Base-by-base conservation (phyloP, 352 stramenopile genomes). In the Blastocystis sp. region DNA sequence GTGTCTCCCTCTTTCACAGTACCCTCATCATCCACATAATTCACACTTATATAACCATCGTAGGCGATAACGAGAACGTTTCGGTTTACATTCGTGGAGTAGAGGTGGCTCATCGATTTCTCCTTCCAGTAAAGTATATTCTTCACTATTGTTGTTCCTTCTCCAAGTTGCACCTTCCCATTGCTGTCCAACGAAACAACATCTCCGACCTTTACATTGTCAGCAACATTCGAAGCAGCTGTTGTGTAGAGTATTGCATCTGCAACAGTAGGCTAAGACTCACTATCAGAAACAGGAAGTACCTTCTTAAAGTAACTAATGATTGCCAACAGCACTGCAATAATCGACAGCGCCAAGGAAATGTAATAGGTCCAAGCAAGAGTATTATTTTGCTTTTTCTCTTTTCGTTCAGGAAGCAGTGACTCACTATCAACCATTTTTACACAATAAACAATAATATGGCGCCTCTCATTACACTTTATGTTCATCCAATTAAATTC, bases 61-160 rank as follows among this genome's bases (percentile, higher is more conserved):
- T 68, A 89, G 4, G 53, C 78, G 30, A 59, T 62, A 18, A 78
- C 78, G 13, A 79, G 34, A 30, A 89, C 30, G 43, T 89, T 76
- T 16, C n/a, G 26, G 1, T 54, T 54, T 24, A 89, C 20, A 41
- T 64, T 64, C 1, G 78, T 78, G 6, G 66, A 89, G 20, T 79
- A n/a, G 1, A 89, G n/a, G 16, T 76, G 63, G 7, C 37, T 59
- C 63, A 79, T 79, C 5, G 47, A 18, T n/a, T 64, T 69, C 34
- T 45, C 50, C 9, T 89, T 59, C 63, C 66, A 76, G 3, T 55
- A 45, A n/a, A 76, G 30, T 13, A 78, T 24, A 30, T 89, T 79
- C 78, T 89, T 89, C 18, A 26, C 50, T 53, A 89, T 89, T 9
- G 55, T 89, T 2, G 78, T 89, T n/a, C 78, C 78, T 18, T 69